Evolutionary conservation across 2,329 filamentous ascomycete species (phyloP), one percentile per base, ranked within the genome.

Genomic region (Hypocrella siamensis): DNA sequence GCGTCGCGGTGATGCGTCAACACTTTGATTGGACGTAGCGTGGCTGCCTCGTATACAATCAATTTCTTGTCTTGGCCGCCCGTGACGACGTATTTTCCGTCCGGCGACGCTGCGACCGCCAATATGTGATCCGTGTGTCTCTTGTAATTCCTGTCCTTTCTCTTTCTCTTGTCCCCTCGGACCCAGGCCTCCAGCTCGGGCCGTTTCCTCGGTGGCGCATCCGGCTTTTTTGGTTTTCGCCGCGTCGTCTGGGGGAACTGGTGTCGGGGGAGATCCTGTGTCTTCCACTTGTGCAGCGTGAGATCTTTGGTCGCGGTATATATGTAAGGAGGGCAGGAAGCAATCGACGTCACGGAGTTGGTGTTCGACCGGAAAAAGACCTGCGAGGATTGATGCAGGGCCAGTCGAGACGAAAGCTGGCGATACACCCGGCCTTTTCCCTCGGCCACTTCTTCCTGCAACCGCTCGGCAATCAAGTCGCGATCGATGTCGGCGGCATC

Each of bases 1-100:
- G 83, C 71, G 47, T 92, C 90, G 38, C 90, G 75, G 57, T 98
- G 90, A 38, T 93, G 84, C n/a, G 73, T 75, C 52, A 96, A 93
- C 4, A 88, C 75, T 43, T 79, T 79, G 42, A 92, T 58, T 1
- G 84, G 81, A 32, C 71, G 79, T 30, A 98, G 65, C 1, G 76
- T 79, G 32, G 71, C 70, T 9, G 85, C 80, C 43, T 93, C 76
- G 79, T 88, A 93, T 40, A 96, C 75, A 33, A 96, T 80, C 28
- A 98, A 63, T 33, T 79, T 78, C 37, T 75, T 74, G 53, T 96
- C 88, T 40, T 74, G 70, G 31, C 88, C 88, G 31, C 88, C 90
- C 1, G 90, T 96, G 6, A 80, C 90, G 31, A 98, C 74, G 41
- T 77, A 96, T 52, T 82, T 84, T 21, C 90, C 90, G 37, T 93